These are phyloP conservation scores for Hemileccinum rubropunctum DNA, from an alignment of 768 basidiomycete genomes.

Conservation along the genomic window DNA sequence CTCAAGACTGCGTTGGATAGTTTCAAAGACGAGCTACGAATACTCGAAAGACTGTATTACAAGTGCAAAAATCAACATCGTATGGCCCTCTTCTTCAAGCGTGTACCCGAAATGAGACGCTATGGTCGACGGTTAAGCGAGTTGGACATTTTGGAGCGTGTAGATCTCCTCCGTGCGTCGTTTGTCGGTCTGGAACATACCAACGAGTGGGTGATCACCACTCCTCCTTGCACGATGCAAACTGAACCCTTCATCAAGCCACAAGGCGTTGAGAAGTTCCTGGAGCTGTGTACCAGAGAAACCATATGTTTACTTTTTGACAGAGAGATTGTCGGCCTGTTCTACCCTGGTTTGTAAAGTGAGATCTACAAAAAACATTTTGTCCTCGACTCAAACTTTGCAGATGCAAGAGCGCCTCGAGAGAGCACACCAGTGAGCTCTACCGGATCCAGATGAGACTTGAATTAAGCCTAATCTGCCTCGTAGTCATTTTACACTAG, in stretches of 20 bases:
- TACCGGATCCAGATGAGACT: neutral
- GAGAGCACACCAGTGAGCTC: slow-evolving; percentile 54
- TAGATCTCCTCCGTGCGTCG: slow-evolving; percentile 27
- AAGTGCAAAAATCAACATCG: slow-evolving; percentile 72
- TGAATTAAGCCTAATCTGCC: neutral
- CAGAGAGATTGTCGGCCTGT: slow-evolving; percentile 36
- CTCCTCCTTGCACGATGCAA: neutral
- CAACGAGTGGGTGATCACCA: slow-evolving; percentile 18
- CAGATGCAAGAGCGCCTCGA: slow-evolving; percentile 47
- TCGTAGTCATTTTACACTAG: slow-evolving; percentile 55
- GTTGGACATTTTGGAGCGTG: slow-evolving; percentile 14
- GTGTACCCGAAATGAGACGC: slow-evolving; percentile 57
- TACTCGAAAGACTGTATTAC: slow-evolving; percentile 70
- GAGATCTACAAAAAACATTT: slow-evolving; percentile 7
- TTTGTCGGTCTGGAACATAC: slow-evolving; percentile 29
- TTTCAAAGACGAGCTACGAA: slow-evolving; percentile 35
- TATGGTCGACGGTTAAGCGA: slow-evolving; percentile 26
- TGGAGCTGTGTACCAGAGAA: slow-evolving; percentile 62
- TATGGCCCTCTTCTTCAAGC: slow-evolving; percentile 57
- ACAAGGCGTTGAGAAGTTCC: slow-evolving; percentile 52
- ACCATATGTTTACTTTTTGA: slow-evolving; percentile 31
- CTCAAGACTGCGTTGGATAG: slow-evolving; percentile 42
- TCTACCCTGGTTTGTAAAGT: slow-evolving; percentile 48
- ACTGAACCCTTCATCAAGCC: slow-evolving; percentile 32
- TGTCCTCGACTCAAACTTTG: slow-evolving; percentile 2